These are phyloP conservation scores for Fusarium sacchari DNA, from an alignment of 2,329 filamentous ascomycete species.

Conservation along the genomic window DNA sequence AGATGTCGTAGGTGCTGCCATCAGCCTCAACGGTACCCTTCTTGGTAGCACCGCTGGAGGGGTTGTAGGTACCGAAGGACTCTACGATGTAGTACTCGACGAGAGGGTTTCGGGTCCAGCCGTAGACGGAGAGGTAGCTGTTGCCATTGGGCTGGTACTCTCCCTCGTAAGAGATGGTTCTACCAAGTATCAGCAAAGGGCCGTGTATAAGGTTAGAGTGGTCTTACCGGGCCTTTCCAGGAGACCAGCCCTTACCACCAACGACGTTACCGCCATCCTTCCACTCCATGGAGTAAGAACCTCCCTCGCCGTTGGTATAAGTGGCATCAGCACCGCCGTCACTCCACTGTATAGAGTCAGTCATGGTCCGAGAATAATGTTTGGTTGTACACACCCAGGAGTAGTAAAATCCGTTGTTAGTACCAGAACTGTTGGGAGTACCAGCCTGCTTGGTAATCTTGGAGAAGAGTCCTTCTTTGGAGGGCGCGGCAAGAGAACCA, in stretches of 20 bases:
- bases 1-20: constrained; percentile 53
- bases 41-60: constrained; percentile 46
- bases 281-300: constrained; percentile 59
- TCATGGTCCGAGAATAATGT: not conserved
- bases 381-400: constrained; percentile 45
- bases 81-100: constrained; percentile 54
- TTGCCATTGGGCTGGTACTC: constrained; percentile 50
- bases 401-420: constrained; percentile 56
- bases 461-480: constrained; percentile 39
- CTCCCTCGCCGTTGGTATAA: constrained; percentile 56
- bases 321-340: constrained; percentile 56
- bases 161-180: constrained; percentile 43
- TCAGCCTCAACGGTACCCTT: constrained; percentile 49
- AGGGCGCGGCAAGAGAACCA: constrained; percentile 30
- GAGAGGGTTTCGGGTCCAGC: constrained; percentile 52
- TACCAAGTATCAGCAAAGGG: not conserved
- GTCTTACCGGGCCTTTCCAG: constrained; percentile 46
- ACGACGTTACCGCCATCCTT: constrained; percentile 44
- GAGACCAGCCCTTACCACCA: constrained; percentile 42
- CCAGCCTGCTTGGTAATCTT: constrained; percentile 40
- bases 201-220: constrained; percentile 40
- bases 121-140: constrained; percentile 53
- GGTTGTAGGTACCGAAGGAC: constrained; percentile 47
- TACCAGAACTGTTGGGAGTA: constrained; percentile 51
- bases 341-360: constrained; percentile 49